Conservation (phyloP, 139 green algal genomes). For the Medakamo hakoo region DNA sequence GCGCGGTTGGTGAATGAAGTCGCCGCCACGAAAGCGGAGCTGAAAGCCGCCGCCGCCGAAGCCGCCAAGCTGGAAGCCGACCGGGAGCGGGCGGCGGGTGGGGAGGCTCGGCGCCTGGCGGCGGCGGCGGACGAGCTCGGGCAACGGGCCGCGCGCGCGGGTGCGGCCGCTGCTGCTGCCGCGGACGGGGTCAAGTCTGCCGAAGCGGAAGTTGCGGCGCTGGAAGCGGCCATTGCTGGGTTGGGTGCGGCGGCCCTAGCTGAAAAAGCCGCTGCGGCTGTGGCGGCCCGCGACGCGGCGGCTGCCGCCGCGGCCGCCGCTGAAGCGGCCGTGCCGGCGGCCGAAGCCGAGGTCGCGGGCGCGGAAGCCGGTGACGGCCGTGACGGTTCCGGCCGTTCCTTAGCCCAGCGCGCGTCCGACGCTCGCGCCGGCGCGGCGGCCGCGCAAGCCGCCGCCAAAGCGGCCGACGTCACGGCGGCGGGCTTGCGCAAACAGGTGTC, state of each 20-base stretch:
- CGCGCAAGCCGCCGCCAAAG: not conserved
- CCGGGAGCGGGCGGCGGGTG: slow-evolving; percentile 18
- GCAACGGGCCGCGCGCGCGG: no score
- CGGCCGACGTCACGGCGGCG: not conserved
- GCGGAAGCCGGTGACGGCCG: slow-evolving; percentile 67
- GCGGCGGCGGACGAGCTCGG: no score
- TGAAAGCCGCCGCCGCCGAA: not conserved
- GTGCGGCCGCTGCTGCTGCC: slow-evolving; percentile 8
- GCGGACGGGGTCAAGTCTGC: slow-evolving; percentile 12
- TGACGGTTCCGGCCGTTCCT: slow-evolving; percentile 53
- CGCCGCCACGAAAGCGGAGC: not conserved
- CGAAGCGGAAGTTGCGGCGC: not conserved
- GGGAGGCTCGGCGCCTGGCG: slow-evolving; percentile 5
- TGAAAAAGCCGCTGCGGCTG: not conserved
- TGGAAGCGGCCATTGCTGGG: not conserved
- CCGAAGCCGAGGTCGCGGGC: slow-evolving; percentile 41
- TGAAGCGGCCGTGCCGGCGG: slow-evolving; percentile 23
- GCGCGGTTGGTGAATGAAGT: slow-evolving; percentile 1
- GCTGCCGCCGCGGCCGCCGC: not conserved
- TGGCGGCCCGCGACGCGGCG: not conserved
- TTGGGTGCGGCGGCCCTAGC: not conserved
- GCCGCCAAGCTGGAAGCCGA: not conserved
- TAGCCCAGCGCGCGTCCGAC: slow-evolving; percentile 63
- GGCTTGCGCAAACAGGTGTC: not conserved
- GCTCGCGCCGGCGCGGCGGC: slow-evolving; percentile 5